Evolutionary conservation across 768 basidiomycete species (phyloP), one percentile per base, ranked within the genome.

Genomic region (Tulasnella sp.): DNA sequence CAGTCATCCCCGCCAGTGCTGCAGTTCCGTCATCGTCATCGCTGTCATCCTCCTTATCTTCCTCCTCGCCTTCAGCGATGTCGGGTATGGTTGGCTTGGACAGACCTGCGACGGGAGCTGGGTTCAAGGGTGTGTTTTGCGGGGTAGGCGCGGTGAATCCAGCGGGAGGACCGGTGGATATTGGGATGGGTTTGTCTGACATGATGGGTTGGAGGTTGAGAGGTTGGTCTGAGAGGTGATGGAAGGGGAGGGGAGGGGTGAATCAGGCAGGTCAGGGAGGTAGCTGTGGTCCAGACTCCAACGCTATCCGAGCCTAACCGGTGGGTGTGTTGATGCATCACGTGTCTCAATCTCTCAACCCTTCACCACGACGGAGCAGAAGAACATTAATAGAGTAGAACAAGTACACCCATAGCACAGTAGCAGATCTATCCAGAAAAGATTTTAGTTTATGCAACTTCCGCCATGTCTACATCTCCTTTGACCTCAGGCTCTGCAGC

Each of bases 101-200:
- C 77, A 96, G 87, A 31, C 84, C 83, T 0, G 91, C 87, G 83
- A 97, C 91, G 75, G 94, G 93, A 15, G 93, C 92, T 79, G 92
- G 89, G 74, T 85, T 90, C 78, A 94, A 85, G 14, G 95, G 96
- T 3, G 96, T 97, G 84, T 97, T 97, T 85, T 93, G 92, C 31
- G 95, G 95, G 19, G 95, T 97, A 9, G 95, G 94, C n/a, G 95
- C 94, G 45, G 81, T 79, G 76, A 81, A 74, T 11, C 45, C 45
- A 58, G 42, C 52, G 3, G 54, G 8, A 6, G 45, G 45, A 42
- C 19, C 37, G 25, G 73, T 58, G 73, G 38, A 22, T 49, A 74
- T 74, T 31, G 73, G 73, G 73, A 74, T 74, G 58, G 73, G 73
- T 37, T 74, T 74, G 58, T 74, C 73, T 29, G 58, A 64, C 58